Evolutionary conservation across 371 early-diverging fungal genomes (phyloP), one percentile per base, ranked within the genome.

Genomic region (Apophysomyces sp.): DNA sequence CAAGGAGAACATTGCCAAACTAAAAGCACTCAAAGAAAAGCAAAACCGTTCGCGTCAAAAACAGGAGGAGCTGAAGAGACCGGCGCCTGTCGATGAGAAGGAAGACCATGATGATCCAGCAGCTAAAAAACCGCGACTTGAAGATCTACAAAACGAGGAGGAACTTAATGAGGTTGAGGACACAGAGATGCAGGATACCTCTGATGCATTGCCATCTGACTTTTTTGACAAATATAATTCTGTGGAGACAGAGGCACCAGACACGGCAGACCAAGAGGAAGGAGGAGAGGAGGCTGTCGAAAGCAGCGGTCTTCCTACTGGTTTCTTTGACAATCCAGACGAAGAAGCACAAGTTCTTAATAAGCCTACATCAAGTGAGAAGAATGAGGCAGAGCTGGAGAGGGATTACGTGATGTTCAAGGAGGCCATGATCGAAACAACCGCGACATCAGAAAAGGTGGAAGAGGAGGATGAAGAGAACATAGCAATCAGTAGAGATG

Each of bases 311-410:
- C 34, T 78, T 11, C 82, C 79, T 28, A 55, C 66, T 24, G 81
- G 81, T 13, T 81, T 81, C 39, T 81, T 81, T 67, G 81, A 81
- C 53, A 68, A 77, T 59, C 72, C 78, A 30, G 74, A 75, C 55
- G 68, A 72, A 65, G 81, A 81, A 52, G 79, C 82, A n/a, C 67
- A 66, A 26, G 74, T 64, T 12, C 68, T 74, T 36, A 71, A 72
- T 13, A 41, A 49, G 12, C 55, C 67, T n/a, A 39, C 68, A 29
- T 72, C 74, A 16, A 61, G 55, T 21, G 77, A 72, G 44, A 65
- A 74, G 44, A 39, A 66, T 4, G 65, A 81, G 30, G 67, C 62
- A 3, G 58, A 67, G 7, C 57, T 81, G 2, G 76, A 76, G 51
- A 65, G 60, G 39, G 79, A 75, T 15, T 59, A 71, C 16, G 69